phyloP scores from a whole-genome alignment of 441 rosid genomes.

The Iberis amara region DNA sequence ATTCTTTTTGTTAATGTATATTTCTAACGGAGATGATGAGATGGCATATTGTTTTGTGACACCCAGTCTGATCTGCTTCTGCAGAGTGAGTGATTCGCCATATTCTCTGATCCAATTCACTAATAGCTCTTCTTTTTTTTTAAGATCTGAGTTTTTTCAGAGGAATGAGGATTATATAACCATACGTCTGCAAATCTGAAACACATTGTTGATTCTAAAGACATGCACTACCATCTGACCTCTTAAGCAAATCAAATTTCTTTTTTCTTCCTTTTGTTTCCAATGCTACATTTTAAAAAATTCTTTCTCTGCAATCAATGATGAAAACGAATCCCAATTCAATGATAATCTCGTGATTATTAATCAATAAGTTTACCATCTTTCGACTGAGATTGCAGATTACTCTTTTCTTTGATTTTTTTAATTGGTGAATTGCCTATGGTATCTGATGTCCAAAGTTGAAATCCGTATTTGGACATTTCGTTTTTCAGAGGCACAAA shows the following conservation, averaged over 20 bases:
- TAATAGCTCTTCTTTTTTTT: no score
- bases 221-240: conserved; percentile 97
- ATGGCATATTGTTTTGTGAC: conserved; percentile 23
- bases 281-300: no score
- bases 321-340: conserved; percentile 36
- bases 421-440: conserved; percentile 35
- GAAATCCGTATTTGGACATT: conserved; percentile 38
- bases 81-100: conserved; percentile 29
- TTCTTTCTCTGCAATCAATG: conserved; percentile 41
- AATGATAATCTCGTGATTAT: conserved; percentile 48
- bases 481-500: conserved; percentile 56
- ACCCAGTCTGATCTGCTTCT: conserved; percentile 39
- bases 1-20: no score
- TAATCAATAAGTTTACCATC: conserved; percentile 51
- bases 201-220: conserved; percentile 42
- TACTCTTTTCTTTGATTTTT: background rate
- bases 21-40: background rate
- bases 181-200: conserved; percentile 47
- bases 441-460: conserved; percentile 73
- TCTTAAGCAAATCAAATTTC: background rate
- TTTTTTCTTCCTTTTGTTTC: no score
- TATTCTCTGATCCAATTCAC: conserved; percentile 28
- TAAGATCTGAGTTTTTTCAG: background rate
- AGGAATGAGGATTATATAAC: conserved; percentile 57
- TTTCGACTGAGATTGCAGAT: conserved; percentile 68